These are phyloP conservation scores for Candida lessepsii DNA, from an alignment of 805 yeast species.

Conservation along the genomic window DNA sequence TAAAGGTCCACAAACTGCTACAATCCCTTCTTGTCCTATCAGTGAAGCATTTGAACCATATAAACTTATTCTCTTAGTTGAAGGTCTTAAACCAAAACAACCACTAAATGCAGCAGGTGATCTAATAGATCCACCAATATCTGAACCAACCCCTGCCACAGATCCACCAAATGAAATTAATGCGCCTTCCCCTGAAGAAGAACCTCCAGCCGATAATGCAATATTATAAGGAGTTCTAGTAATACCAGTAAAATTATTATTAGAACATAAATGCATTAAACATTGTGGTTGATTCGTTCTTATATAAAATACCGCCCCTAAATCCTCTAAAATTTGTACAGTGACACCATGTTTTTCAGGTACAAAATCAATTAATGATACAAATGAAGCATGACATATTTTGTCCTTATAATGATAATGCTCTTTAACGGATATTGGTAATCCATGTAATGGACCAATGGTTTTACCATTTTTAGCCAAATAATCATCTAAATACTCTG, in stretches of 20 bases:
- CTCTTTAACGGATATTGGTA: slow-evolving; percentile 62
- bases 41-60: slow-evolving; percentile 51
- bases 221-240: slow-evolving; percentile 37
- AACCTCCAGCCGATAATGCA: slow-evolving; percentile 42
- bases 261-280: slow-evolving; percentile 43
- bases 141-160: slow-evolving; percentile 40
- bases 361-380: slow-evolving; percentile 31
- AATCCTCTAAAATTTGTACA: slow-evolving; percentile 32
- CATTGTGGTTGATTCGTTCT: slow-evolving; percentile 45
- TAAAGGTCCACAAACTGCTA: slow-evolving; percentile 67
- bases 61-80: slow-evolving; percentile 34
- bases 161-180: slow-evolving; percentile 41
- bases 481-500: slow-evolving; percentile 53
- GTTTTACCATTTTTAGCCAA: slow-evolving; percentile 45
- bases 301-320: slow-evolving; percentile 43
- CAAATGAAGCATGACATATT: slow-evolving; percentile 41
- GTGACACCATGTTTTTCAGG: slow-evolving; percentile 30
- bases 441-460: slow-evolving; percentile 64
- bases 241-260: slow-evolving; percentile 38
- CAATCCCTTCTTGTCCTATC: slow-evolving; percentile 63
- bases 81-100: slow-evolving; percentile 40
- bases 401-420: slow-evolving; percentile 36
- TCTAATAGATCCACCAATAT: slow-evolving; percentile 45
- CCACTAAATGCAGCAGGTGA: slow-evolving; percentile 45
- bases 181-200: slow-evolving; percentile 46